Percentiles rank a stretch among this genome's conserved stretches.
phyloP scores from a whole-genome alignment of 805 yeast genomes.

The Sugiyamaella qingdaonensis region DNA sequence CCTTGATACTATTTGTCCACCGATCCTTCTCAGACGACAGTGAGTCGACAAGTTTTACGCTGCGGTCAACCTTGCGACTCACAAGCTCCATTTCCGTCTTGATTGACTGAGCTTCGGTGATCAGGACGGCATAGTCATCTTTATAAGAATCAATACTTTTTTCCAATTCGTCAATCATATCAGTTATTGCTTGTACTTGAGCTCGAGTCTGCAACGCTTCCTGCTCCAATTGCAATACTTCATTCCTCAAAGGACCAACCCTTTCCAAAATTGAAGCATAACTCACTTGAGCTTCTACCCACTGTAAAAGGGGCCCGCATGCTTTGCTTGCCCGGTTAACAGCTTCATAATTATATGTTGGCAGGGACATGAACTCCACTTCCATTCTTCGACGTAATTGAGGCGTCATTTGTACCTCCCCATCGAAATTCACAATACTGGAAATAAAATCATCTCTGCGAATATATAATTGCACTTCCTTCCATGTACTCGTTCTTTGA shows the following conservation, averaged over 20 bases:
- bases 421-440: slow-evolving; percentile 70
- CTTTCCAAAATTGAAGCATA: slow-evolving; percentile 66
- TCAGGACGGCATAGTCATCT: slow-evolving; percentile 62
- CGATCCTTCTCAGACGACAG: slow-evolving; percentile 64
- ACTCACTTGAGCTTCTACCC: slow-evolving; percentile 89
- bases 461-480: slow-evolving; percentile 75
- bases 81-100: slow-evolving; percentile 67
- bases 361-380: slow-evolving; percentile 52
- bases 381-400: slow-evolving; percentile 57
- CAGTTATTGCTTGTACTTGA: slow-evolving; percentile 68
- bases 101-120: slow-evolving; percentile 72
- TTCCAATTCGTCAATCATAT: slow-evolving; percentile 75
- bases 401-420: slow-evolving; percentile 51
- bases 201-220: slow-evolving; percentile 61
- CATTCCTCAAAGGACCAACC: slow-evolving; percentile 69
- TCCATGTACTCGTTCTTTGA: slow-evolving; percentile 61
- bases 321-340: slow-evolving; percentile 91
- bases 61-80: slow-evolving; percentile 55
- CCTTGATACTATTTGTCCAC: slow-evolving; percentile 62
- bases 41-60: slow-evolving; percentile 57
- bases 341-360: slow-evolving; percentile 63
- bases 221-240: slow-evolving; percentile 55
- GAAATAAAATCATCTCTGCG: slow-evolving; percentile 85
- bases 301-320: slow-evolving; percentile 83
- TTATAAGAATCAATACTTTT: slow-evolving; percentile 65